phyloP scores from a whole-genome alignment of 495 filamentous ascomycete genomes.

The Aspergillus conjunctus region DNA sequence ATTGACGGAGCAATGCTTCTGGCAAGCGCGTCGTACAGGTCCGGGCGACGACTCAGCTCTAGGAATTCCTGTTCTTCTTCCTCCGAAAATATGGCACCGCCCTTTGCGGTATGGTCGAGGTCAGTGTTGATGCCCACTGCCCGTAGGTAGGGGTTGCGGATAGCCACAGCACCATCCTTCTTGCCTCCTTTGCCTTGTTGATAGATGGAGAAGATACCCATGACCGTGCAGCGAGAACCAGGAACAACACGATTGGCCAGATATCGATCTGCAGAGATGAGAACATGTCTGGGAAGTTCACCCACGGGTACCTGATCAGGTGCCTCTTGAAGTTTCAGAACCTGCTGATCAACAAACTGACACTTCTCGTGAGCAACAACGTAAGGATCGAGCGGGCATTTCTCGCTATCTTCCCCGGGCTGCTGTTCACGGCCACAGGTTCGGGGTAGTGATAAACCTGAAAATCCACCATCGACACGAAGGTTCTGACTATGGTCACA shows the following conservation, averaged over 20 bases:
- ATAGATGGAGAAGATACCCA: constrained; percentile 98
- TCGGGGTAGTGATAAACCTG: constrained; percentile 80
- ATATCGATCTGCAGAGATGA: constrained; percentile 94
- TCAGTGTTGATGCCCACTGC: constrained; percentile 91
- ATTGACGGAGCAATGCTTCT: constrained; percentile 97
- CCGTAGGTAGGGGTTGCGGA: constrained; percentile 94
- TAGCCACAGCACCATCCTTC: constrained; percentile 83
- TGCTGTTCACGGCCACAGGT: constrained; percentile 65
- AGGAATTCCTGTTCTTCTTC: constrained; percentile 98
- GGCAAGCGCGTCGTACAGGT: constrained; percentile 87
- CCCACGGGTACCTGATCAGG: constrained; percentile 98
- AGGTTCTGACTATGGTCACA: constrained; percentile 76
- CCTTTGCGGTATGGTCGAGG: constrained; percentile 86
- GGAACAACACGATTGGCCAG: constrained; percentile 95
- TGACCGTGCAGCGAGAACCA: constrained; percentile 90
- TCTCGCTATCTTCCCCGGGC: constrained; percentile 60
- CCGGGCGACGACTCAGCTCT: constrained; percentile 85
- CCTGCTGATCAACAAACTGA: constrained; percentile 95
- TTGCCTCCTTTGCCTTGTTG: constrained; percentile 77
- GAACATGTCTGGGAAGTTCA: constrained; percentile 91
- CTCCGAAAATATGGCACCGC: constrained; percentile 82
- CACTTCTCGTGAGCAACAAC: constrained; percentile 93
- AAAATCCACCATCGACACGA: constrained; percentile 78
- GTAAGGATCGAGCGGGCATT: constrained; percentile 93
- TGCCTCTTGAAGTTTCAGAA: constrained; percentile 97